Evolutionary conservation across 2,329 filamentous ascomycete genomes (phyloP), one percentile per base, ranked within the genome.

Genomic region (Stachybotrys chartarum): DNA sequence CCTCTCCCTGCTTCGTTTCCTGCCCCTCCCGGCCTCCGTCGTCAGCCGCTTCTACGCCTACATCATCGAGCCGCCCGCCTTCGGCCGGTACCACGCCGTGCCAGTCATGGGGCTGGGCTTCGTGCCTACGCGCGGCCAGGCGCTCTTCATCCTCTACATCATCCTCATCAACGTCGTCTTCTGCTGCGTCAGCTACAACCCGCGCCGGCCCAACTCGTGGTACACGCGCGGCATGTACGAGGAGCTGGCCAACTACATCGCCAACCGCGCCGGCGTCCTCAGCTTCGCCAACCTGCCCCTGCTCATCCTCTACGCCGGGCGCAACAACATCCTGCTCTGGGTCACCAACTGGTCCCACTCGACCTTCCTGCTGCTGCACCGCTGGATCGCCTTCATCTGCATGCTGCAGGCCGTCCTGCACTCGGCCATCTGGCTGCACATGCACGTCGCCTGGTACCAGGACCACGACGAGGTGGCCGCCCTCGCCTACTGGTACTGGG

Each of bases 261-360:
- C 66, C 1, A 72, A 74, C 56, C 71, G 78, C 1, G 68, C 72
- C 5, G 77, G 77, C 5, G 60, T 67, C 1, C 57, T 78, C 5
- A 65, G 64, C 5, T 74, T 77, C 50, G 70, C 70, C 6, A 70
- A 75, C 8, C 51, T 76, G 0, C 71, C 76, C 0, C 59, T 80
- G 0, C 52, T 75, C 0, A 62, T 80, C 12, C 68, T 81, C 3
- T 79, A 75, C 54, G 68, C 73, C 0, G 66, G 71, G 0, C 66
- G 78, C 1, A 80, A 81, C 59, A 80, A 76, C 54, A 24, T 80
- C 3, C 68, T 79, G 0, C 68, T 80, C 0, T 75, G 71, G 65
- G 46, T 78, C 1, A 79, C 78, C 1, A 71, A 76, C 59, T 81
- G 78, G 77, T 73, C 68, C 0, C 73, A 78, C 57, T 70, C 71